A percentile compares a stretch with the other conserved stretches of the same genome.
Evolutionary conservation across 2,329 filamentous ascomycete genomes (phyloP).

Genomic region (Magnaporthales sp.): DNA sequence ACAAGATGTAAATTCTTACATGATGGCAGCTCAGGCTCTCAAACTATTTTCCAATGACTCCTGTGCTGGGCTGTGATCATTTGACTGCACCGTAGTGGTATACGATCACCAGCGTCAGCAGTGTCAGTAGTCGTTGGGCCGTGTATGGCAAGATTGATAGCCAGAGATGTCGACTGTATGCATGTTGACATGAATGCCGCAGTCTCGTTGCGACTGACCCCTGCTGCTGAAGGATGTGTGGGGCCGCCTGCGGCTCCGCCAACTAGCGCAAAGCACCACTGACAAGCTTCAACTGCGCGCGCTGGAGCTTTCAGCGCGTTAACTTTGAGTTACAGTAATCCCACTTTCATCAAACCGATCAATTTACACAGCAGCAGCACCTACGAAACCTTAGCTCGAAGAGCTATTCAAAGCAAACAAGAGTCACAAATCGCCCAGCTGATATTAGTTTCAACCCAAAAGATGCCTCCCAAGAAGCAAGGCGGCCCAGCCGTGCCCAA

Average conservation of each 20-base stretch:
- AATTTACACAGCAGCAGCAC: neutral
- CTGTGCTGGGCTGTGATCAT: neutral
- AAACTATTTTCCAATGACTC: neutral
- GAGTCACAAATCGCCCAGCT: neutral
- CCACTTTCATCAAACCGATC: neutral
- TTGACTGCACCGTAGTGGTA: neutral
- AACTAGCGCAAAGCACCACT: neutral
- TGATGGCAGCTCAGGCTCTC: neutral
- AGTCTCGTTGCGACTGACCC: neutral
- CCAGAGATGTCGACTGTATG: too few relatives aligned
- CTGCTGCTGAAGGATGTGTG: neutral
- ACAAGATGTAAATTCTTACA: neutral
- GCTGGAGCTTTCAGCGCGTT: neutral
- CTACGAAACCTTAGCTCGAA: neutral
- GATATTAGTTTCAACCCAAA: too few relatives aligned
- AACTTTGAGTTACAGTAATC: neutral
- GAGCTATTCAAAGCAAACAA: neutral
- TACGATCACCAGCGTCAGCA: neutral
- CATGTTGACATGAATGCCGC: neutral
- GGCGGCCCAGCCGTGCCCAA: constrained; percentile 11
- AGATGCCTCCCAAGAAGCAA: neutral
- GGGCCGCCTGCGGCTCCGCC: constrained; percentile 1
- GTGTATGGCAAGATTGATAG: neutral
- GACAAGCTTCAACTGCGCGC: neutral
- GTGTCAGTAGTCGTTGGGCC: neutral